Conservation (phyloP, 306 rosid species). For the Begonia fuchsioides region DNA sequence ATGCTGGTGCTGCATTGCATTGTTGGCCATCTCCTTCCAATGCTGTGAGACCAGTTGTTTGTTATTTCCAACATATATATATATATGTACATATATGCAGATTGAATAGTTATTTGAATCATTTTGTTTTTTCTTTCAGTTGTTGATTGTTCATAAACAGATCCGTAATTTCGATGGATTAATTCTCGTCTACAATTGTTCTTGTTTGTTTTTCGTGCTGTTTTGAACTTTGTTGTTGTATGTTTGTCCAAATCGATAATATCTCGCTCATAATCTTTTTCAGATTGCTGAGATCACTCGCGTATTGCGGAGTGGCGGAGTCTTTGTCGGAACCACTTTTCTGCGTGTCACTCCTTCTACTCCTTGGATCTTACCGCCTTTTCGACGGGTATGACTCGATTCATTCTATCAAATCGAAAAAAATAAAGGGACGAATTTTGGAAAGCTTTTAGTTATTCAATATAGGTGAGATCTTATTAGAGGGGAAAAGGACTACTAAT, state of each 20-base stretch:
- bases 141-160: too few species aligned
- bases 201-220: background rate
- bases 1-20: slow-evolving; percentile 93
- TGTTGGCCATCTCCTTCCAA: slow-evolving; percentile 97
- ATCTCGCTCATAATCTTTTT: background rate
- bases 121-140: too few species aligned
- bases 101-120: too few species aligned
- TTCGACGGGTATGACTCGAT: slow-evolving; percentile 37
- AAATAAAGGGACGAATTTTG: too few species aligned
- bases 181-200: background rate
- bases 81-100: too few species aligned
- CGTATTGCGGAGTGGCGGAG: slow-evolving; percentile 60
- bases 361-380: slow-evolving; percentile 32
- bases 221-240: background rate
- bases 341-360: slow-evolving; percentile 55
- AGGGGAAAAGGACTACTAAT: too few species aligned
- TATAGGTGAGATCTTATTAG: too few species aligned
- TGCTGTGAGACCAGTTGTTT: slow-evolving; percentile 42
- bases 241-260: slow-evolving; percentile 10
- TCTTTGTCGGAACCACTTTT: slow-evolving; percentile 84
- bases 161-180: too few species aligned
- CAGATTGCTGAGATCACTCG: slow-evolving; percentile 78
- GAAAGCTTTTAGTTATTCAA: too few species aligned
- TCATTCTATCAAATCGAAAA: too few species aligned
- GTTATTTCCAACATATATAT: too few species aligned